Conservation (phyloP, 768 basidiomycete genomes). For the Dictyophora rubrovolvata region DNA sequence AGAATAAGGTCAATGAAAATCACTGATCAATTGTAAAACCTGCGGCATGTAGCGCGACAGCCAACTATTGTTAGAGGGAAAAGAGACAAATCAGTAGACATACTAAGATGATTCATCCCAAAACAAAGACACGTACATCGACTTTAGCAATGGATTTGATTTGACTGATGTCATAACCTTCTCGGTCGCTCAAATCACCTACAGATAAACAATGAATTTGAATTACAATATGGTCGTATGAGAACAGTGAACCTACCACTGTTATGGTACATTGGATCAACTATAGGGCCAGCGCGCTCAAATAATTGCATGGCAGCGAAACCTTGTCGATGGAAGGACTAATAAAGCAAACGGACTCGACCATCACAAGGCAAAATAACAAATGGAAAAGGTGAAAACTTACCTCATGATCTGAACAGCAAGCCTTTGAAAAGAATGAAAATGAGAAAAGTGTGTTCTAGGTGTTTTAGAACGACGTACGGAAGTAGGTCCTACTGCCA, state of each 20-base stretch:
- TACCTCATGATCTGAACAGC: conserved; percentile 89
- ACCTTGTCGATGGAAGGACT: conserved; percentile 77
- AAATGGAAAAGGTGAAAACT: conserved; percentile 4
- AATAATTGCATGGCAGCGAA: conserved; percentile 84
- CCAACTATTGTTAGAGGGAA: not conserved
- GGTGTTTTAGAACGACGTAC: conserved; percentile 26
- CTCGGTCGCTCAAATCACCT: conserved; percentile 72
- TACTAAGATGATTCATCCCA: not conserved
- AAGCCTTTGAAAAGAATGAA: conserved; percentile 38
- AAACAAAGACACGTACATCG: conserved; percentile 38
- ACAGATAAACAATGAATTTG: conserved; percentile 2
- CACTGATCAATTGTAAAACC: not conserved
- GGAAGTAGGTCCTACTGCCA: conserved; percentile 55
- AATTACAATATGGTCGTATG: not conserved
- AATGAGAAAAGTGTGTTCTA: conserved; percentile 4
- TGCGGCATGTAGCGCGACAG: not conserved
- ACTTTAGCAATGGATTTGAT: conserved; percentile 79
- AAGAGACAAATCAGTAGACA: not conserved
- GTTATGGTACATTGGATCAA: conserved; percentile 85
- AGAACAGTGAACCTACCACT: conserved; percentile 36
- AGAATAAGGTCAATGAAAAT: no score
- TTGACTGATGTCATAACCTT: conserved; percentile 78
- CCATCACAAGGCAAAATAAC: not conserved
- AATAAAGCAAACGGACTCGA: not conserved
- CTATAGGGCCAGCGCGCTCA: conserved; percentile 77